A percentile compares a stretch with the other conserved stretches of the same genome.
These are phyloP conservation scores for Daldinia loculata DNA, from an alignment of 495 filamentous ascomycete genomes.

Conservation along the genomic window DNA sequence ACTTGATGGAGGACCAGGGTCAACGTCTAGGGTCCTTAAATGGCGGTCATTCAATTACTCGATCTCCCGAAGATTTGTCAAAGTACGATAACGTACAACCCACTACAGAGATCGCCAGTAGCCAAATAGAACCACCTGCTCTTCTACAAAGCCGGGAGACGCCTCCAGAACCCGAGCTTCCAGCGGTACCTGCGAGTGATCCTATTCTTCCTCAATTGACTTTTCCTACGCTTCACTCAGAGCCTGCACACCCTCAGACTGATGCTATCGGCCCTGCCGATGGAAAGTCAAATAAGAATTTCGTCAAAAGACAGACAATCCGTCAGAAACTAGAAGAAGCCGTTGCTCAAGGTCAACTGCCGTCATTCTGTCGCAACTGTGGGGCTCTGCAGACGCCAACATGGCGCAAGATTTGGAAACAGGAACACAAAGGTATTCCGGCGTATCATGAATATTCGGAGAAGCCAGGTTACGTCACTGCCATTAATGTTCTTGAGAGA, in stretches of 20 bases:
- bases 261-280: slow-evolving; percentile 45
- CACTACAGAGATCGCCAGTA: slow-evolving; percentile 4
- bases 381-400: slow-evolving; percentile 94
- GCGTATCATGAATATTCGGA: slow-evolving; percentile 70
- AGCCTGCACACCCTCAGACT: slow-evolving; percentile 44
- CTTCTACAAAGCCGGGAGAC: slow-evolving; percentile 16
- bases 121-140: slow-evolving; percentile 29
- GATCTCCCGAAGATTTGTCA: slow-evolving; percentile 2
- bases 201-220: slow-evolving; percentile 57
- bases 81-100: slow-evolving; percentile 10
- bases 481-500: slow-evolving; percentile 69
- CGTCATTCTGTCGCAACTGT: slow-evolving; percentile 89
- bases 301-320: slow-evolving; percentile 67
- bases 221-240: slow-evolving; percentile 60
- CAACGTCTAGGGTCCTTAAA: slow-evolving; percentile 14
- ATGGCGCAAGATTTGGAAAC: slow-evolving; percentile 89
- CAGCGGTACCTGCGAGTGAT: slow-evolving; percentile 65
- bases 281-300: slow-evolving; percentile 56
- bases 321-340: slow-evolving; percentile 70
- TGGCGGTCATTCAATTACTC: slow-evolving; percentile 17
- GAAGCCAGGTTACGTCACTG: slow-evolving; percentile 69
- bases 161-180: slow-evolving; percentile 45
- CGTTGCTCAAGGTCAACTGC: slow-evolving; percentile 75
- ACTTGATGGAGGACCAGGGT: slow-evolving; percentile 21
- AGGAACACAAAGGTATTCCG: slow-evolving; percentile 68